phyloP scores from a whole-genome alignment of 2,329 filamentous ascomycete species.

The Hypomyces perniciosus region DNA sequence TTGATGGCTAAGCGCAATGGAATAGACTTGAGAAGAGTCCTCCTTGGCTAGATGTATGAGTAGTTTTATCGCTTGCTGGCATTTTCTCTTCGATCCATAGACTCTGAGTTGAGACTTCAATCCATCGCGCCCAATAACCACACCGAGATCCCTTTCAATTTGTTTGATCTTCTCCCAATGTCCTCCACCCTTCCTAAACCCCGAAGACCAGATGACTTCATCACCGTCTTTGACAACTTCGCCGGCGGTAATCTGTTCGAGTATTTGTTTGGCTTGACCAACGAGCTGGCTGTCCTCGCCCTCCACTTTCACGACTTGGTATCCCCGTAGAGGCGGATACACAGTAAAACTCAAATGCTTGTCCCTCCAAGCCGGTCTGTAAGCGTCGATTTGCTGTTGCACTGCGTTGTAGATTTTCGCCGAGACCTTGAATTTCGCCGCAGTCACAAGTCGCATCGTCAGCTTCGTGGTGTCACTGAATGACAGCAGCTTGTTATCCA shows the following conservation, averaged over 20 bases:
- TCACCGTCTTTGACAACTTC: conserved; percentile 3
- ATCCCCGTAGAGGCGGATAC: not conserved
- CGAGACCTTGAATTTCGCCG: conserved; percentile 33
- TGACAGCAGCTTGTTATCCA: conserved; percentile 22
- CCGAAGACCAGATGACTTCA: not conserved
- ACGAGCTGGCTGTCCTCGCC: conserved; percentile 1
- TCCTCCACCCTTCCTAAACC: not conserved
- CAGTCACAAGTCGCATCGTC: conserved; percentile 30
- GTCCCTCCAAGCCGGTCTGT: not conserved
- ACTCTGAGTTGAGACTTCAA: conserved; percentile 4
- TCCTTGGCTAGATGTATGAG: not conserved
- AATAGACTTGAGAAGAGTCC: too few species aligned
- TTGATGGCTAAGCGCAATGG: conserved; percentile 23
- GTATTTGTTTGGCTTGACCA: not conserved
- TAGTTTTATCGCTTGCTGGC: not conserved
- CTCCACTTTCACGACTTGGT: conserved; percentile 3
- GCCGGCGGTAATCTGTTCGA: conserved; percentile 1
- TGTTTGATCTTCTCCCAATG: not conserved
- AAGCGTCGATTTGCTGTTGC: conserved; percentile 21
- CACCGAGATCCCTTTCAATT: conserved; percentile 1
- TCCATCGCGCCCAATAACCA: conserved; percentile 4
- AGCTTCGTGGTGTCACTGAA: conserved; percentile 28
- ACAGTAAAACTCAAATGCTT: not conserved
- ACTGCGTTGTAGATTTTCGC: conserved; percentile 28
- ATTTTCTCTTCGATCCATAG: not conserved